phyloP scores from a whole-genome alignment of 31 red algal species.

The Odonthalia washingtoniensis region DNA sequence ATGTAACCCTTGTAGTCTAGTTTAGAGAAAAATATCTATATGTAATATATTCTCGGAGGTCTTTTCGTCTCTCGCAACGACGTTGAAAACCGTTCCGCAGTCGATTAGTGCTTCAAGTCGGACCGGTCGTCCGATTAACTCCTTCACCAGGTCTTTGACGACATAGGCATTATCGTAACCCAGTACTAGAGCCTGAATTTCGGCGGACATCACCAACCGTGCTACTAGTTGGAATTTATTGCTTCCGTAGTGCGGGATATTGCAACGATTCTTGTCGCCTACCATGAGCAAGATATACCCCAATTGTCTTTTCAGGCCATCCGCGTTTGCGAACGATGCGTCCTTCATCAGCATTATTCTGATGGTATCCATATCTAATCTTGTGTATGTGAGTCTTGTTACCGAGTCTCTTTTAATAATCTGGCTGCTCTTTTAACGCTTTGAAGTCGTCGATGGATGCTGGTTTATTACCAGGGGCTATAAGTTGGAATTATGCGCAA shows the following conservation, averaged over 20 bases:
- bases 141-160: conserved; percentile 8
- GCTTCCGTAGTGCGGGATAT: conserved; percentile 43
- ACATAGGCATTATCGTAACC: conserved; percentile 32
- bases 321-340: conserved; percentile 26
- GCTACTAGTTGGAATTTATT: conserved; percentile 5
- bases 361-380: neutral
- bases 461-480: neutral
- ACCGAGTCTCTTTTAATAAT: neutral
- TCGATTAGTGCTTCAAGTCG: conserved; percentile 25
- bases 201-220: conserved; percentile 55
- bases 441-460: neutral
- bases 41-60: too few species aligned
- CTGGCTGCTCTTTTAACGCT: neutral
- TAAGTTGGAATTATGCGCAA: conserved; percentile 15
- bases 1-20: too few species aligned
- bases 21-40: too few species aligned
- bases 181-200: conserved; percentile 24
- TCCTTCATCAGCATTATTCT: neutral
- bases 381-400: neutral
- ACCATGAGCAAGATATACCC: conserved; percentile 26
- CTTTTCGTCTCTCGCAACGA: neutral
- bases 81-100: conserved; percentile 37
- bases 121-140: conserved; percentile 23
- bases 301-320: conserved; percentile 29
- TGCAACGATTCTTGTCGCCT: neutral